Base-by-base conservation (phyloP, 148 eudicot genomes). In the Rhododendron mucronatum region DNA sequence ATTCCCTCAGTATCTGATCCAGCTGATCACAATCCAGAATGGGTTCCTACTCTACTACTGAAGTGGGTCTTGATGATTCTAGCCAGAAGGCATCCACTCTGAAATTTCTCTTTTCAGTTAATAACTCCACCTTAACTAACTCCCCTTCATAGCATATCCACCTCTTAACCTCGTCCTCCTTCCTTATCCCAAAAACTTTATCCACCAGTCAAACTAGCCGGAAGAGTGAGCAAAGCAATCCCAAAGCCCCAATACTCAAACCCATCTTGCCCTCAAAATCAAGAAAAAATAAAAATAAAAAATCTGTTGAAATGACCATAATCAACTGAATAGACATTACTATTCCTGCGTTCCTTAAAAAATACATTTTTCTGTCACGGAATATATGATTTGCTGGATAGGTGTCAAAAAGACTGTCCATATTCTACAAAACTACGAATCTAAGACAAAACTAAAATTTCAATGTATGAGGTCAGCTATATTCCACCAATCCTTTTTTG, bases 1-100 rank as follows among this genome's bases (percentile, higher is more conserved):
- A n/a, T n/a, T n/a, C n/a, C n/a, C n/a, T n/a, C n/a, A 96, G 80
- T 83, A 94, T 86, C 81, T 69, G 89, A 55, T 96, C 99, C 48
- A 96, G 61, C 4, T 94, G 95, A 88, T 95, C 96, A 84, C 55
- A 86, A 69, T 93, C 95, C 48, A 84, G 73, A 81, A 96, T 92
- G 59, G 95, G 86, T 84, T 92, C 95, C 95, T 94, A 87, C 80
- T 89, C n/a, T n/a, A n/a, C 97, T 0, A 93, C 86, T 30, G 84
- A 20, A 74, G 71, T 53, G 20, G 96, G 95, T 85, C 86, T 91
- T 7, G 93, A 89, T 26, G 89, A 80, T 81, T 91, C 94, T 18
- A 89, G 88, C 92, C 94, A 95, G 37, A 91, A 88, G 48, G 91
- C 91, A 33, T 82, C 77, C 1, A 87, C 90, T 87, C 86, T 91